A percentile compares a stretch with the other conserved stretches of the same genome.
These are phyloP conservation scores for Nicotiana rustica DNA, from an alignment of 305 asterid species.

Conservation along the genomic window DNA sequence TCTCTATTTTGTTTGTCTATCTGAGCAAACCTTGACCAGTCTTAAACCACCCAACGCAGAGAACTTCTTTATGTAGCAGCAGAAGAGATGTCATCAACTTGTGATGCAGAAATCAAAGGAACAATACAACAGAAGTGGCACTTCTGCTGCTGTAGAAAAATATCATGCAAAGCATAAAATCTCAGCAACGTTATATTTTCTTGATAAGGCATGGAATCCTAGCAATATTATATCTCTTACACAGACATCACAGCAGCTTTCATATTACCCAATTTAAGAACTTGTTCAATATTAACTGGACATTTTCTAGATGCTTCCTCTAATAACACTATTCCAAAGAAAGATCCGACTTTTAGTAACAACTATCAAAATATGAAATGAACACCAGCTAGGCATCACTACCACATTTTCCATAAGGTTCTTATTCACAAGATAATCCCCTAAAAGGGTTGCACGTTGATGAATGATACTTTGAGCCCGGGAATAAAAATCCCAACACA, in stretches of 20 bases:
- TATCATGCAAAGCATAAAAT: background rate
- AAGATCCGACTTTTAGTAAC: too few species aligned
- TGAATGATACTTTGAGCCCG: background rate
- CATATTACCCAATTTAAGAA: background rate
- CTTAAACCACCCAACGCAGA: background rate
- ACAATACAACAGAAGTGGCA: background rate
- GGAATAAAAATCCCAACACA: background rate
- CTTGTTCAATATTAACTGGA: background rate
- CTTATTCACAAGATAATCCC: background rate
- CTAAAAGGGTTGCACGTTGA: background rate
- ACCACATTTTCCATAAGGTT: background rate
- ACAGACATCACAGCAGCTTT: background rate
- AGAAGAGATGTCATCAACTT: background rate
- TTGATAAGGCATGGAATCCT: background rate
- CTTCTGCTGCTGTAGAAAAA: background rate
- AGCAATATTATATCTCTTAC: background rate
- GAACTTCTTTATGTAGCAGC: background rate
- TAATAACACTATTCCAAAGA: too few species aligned
- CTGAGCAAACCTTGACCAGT: background rate
- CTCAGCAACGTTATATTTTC: too few species aligned
- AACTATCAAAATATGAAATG: background rate
- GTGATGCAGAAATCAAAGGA: background rate
- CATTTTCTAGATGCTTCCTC: background rate
- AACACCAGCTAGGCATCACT: background rate
- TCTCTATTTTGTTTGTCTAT: background rate